Percentiles rank a stretch among this genome's conserved stretches.
phyloP scores from a whole-genome alignment of 306 rosid genomes.

The Inga leiocalycina region DNA sequence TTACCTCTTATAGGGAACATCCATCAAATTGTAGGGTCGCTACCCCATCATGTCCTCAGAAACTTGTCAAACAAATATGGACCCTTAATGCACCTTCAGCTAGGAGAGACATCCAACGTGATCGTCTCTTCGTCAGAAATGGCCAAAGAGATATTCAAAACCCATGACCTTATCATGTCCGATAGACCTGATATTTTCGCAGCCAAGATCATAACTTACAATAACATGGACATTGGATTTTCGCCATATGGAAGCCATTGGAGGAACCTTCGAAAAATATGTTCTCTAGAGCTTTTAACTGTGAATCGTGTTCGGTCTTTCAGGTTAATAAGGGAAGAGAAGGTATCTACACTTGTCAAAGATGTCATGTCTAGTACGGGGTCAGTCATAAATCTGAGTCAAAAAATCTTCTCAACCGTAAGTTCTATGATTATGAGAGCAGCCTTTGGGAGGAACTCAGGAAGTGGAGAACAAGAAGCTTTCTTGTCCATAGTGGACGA shows the following conservation, averaged over 20 bases:
- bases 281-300: neutral
- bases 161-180: conserved; percentile 2
- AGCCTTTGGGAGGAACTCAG: neutral
- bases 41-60: neutral
- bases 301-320: neutral
- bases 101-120: neutral
- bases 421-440: neutral
- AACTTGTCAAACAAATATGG: conserved; percentile 32
- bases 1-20: conserved; percentile 20
- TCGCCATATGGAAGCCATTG: neutral
- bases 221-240: neutral
- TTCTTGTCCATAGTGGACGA: neutral
- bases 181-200: neutral
- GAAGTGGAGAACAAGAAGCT: neutral
- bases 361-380: neutral
- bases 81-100: neutral
- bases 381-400: neutral
- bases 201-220: neutral
- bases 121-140: conserved; percentile 1
- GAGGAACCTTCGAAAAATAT: neutral
- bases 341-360: neutral
- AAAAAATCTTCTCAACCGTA: neutral
- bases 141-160: neutral
- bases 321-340: neutral
- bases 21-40: neutral